Conservation (phyloP, 106 monocot species). For the Dendrobium catenatum region DNA sequence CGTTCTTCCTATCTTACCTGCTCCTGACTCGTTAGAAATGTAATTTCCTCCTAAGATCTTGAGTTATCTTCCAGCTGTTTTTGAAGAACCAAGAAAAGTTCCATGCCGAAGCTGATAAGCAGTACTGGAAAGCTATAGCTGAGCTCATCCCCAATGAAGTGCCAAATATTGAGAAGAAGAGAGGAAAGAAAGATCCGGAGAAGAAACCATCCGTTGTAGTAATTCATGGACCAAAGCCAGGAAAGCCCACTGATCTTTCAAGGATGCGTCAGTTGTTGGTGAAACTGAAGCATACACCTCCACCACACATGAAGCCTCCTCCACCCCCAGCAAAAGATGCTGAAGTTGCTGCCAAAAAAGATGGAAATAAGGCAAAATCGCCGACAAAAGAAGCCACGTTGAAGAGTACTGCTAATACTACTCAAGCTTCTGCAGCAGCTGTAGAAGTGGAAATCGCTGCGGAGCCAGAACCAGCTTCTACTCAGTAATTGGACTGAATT, state of each 20-base stretch:
- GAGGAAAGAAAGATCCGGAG: constrained; percentile 59
- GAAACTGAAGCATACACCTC: constrained; percentile 65
- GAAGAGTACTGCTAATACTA: background rate
- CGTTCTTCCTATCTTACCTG: no score
- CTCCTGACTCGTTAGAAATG: no score
- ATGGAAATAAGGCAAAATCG: constrained; percentile 23
- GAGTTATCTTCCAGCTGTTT: constrained; percentile 27
- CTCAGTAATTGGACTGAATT: background rate
- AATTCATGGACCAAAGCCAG: constrained; percentile 70
- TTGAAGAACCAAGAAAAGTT: constrained; percentile 63
- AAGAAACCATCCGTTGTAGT: constrained; percentile 52
- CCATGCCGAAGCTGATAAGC: constrained; percentile 57
- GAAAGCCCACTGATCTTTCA: constrained; percentile 64
- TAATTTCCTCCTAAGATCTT: no score
- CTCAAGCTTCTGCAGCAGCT: background rate
- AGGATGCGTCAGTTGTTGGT: constrained; percentile 61
- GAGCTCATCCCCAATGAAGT: constrained; percentile 62
- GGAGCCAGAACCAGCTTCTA: background rate
- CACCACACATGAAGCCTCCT: constrained; percentile 67
- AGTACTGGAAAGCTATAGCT: constrained; percentile 74
- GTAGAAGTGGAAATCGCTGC: background rate
- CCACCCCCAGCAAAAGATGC: constrained; percentile 36
- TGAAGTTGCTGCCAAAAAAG: constrained; percentile 22
- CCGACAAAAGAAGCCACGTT: constrained; percentile 4
- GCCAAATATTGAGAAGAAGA: constrained; percentile 54